phyloP scores from a whole-genome alignment of 192 early-diverging fungal species.

The Podila minutissima region DNA sequence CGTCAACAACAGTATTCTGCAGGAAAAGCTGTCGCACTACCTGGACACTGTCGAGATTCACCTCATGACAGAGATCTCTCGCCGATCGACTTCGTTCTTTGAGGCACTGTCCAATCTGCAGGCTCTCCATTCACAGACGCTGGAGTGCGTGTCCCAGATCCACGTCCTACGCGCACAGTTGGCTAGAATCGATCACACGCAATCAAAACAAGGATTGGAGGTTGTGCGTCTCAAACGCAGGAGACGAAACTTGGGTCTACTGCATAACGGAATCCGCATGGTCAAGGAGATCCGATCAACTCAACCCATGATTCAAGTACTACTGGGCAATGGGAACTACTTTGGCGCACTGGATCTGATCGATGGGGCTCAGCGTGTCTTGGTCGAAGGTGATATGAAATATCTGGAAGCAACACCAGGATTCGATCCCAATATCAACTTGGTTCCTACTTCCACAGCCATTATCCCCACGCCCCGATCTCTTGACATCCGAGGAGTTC shows the following conservation, averaged over 20 bases:
- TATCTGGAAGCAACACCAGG: conserved; percentile 40
- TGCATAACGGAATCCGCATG: conserved; percentile 76
- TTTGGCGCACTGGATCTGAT: conserved; percentile 92
- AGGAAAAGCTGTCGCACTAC: conserved; percentile 91
- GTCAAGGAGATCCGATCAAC: conserved; percentile 82
- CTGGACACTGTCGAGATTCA: conserved; percentile 96
- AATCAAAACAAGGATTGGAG: conserved; percentile 82
- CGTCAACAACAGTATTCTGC: conserved; percentile 76
- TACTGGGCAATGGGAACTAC: conserved; percentile 84
- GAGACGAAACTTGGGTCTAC: conserved; percentile 72
- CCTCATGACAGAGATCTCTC: conserved; percentile 93
- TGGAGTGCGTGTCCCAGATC: conserved; percentile 90
- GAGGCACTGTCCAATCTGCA: conserved; percentile 93
- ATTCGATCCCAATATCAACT: conserved; percentile 41
- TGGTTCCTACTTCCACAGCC: conserved; percentile 52
- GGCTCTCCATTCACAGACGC: conserved; percentile 91
- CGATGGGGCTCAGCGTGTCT: conserved; percentile 73
- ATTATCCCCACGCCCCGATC: conserved; percentile 45
- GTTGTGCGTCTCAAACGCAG: conserved; percentile 84
- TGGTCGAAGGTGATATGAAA: conserved; percentile 63
- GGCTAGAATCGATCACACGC: conserved; percentile 65
- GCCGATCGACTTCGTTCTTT: conserved; percentile 95
- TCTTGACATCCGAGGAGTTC: conserved; percentile 70
- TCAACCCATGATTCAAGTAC: conserved; percentile 84
- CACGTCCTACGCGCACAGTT: conserved; percentile 78